Conservation (phyloP, 2,329 filamentous ascomycete species). For the Aphanocladium album region DNA sequence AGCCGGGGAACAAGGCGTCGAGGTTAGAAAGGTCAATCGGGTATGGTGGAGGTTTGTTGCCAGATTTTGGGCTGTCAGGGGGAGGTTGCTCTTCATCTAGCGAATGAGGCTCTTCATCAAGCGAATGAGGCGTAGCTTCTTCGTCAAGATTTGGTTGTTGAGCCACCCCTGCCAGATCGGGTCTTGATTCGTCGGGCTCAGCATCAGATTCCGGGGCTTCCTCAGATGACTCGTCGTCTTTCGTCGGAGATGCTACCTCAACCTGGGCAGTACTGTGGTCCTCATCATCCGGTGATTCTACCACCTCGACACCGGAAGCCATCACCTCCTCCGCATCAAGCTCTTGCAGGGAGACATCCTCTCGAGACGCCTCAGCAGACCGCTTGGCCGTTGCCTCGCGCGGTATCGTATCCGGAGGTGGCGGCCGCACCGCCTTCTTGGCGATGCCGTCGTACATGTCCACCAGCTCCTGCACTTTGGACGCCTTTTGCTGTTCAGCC, state of each 20-base stretch:
- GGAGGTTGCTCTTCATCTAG: not conserved
- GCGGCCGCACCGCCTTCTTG: slow-evolving; percentile 14
- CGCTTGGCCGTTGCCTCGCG: not conserved
- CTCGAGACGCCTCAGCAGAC: not conserved
- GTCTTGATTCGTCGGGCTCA: not conserved
- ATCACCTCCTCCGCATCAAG: not conserved
- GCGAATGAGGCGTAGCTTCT: not conserved
- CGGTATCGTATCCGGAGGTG: not conserved
- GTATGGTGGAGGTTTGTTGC: slow-evolving; percentile 18
- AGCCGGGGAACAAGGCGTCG: slow-evolving; percentile 28
- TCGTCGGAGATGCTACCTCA: not conserved
- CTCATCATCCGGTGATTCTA: no score
- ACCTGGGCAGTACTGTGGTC: not conserved
- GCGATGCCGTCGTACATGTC: slow-evolving; percentile 45
- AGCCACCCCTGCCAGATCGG: no score
- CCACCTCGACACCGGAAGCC: not conserved
- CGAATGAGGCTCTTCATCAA: no score
- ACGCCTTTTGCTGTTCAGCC: slow-evolving; percentile 24
- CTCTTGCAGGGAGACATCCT: not conserved
- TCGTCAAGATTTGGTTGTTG: not conserved
- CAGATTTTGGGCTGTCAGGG: not conserved
- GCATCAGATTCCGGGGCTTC: not conserved
- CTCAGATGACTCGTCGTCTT: not conserved
- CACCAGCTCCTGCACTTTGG: slow-evolving; percentile 48
- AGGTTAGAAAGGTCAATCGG: slow-evolving; percentile 31